Evolutionary conservation across 345 rosid genomes (phyloP).

Genomic region (Dipteronia sinensis): DNA sequence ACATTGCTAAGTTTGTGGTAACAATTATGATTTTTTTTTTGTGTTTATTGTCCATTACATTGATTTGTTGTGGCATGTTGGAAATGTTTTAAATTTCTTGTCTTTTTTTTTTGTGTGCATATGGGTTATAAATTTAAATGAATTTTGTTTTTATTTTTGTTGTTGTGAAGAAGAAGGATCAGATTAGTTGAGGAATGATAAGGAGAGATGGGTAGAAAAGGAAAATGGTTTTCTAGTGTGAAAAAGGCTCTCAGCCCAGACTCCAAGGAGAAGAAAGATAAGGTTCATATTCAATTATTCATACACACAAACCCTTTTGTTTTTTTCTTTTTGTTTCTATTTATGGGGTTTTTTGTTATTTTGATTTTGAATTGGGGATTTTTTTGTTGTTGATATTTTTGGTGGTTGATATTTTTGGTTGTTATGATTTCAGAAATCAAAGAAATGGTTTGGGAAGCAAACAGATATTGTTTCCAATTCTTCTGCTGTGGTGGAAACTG

Average conservation of each 20-base stretch:
- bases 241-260: constrained; percentile 87
- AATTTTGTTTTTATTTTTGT: background rate
- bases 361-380: background rate
- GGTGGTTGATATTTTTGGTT: background rate
- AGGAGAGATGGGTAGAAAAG: constrained; percentile 87
- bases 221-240: constrained; percentile 87
- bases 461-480: constrained; percentile 41
- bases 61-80: background rate
- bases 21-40: constrained; percentile 1
- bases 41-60: background rate
- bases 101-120: background rate
- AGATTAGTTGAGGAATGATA: constrained; percentile 35
- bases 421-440: constrained; percentile 34
- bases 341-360: constrained; percentile 1
- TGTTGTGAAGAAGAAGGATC: constrained; percentile 5
- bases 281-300: constrained; percentile 41
- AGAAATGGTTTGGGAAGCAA: constrained; percentile 55
- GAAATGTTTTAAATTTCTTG: background rate
- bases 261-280: constrained; percentile 56
- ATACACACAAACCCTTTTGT: background rate
- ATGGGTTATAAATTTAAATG: constrained; percentile 1
- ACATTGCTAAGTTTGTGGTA: background rate
- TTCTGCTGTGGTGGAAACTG: constrained; percentile 32
- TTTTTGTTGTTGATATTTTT: background rate
- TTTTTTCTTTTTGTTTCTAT: background rate